phyloP scores from a whole-genome alignment of 805 yeast species.

The Barnettozyma californica region DNA sequence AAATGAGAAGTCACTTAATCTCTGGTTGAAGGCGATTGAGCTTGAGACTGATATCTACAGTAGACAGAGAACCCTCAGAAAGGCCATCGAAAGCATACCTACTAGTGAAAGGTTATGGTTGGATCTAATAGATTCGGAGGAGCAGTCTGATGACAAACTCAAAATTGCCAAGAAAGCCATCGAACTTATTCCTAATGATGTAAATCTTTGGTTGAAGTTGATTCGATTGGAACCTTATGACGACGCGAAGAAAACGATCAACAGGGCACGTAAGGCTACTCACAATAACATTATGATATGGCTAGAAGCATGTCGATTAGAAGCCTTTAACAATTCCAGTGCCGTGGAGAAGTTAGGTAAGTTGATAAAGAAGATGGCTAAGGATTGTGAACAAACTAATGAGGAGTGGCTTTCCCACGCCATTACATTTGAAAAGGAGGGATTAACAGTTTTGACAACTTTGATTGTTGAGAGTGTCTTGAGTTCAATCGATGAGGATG shows the following conservation, averaged over 20 bases:
- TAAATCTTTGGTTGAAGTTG: conserved; percentile 61
- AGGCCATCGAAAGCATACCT: conserved; percentile 67
- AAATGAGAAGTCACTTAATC: conserved; percentile 47
- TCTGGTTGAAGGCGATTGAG: conserved; percentile 72
- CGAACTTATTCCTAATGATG: conserved; percentile 58
- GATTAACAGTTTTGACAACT: conserved; percentile 41
- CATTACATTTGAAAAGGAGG: conserved; percentile 42
- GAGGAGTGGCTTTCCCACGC: conserved; percentile 57
- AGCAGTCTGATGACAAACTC: conserved; percentile 39
- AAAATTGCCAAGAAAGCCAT: conserved; percentile 61
- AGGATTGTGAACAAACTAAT: conserved; percentile 35
- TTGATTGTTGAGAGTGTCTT: conserved; percentile 46
- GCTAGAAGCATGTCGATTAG: conserved; percentile 65
- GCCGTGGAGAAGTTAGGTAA: conserved; percentile 38
- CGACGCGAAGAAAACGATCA: conserved; percentile 51
- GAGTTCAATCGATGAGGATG: conserved; percentile 19
- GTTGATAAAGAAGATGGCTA: conserved; percentile 44
- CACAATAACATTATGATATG: conserved; percentile 50
- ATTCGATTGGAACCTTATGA: conserved; percentile 38
- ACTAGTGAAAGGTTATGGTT: conserved; percentile 61
- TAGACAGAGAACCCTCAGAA: conserved; percentile 56
- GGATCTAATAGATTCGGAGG: conserved; percentile 54
- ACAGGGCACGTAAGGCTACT: conserved; percentile 53
- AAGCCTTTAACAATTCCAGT: conserved; percentile 45
- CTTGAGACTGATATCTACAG: conserved; percentile 54